Evolutionary conservation across 768 basidiomycete genomes (phyloP).

Genomic region (Lactarius vividus): DNA sequence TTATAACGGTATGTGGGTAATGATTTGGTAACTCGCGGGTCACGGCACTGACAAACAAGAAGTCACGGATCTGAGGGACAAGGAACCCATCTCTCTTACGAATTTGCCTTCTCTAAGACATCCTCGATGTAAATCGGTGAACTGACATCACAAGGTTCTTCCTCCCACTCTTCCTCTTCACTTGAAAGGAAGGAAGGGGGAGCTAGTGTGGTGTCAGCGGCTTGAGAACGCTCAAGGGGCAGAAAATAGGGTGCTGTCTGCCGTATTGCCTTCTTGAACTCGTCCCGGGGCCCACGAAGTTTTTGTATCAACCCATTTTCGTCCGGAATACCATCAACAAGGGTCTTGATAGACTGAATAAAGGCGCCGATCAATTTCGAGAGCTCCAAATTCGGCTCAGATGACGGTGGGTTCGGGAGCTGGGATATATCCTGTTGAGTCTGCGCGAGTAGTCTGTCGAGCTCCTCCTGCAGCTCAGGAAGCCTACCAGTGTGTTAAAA

Average conservation of each 20-base stretch:
- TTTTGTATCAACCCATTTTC: slow-evolving; percentile 51
- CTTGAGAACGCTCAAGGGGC: slow-evolving; percentile 40
- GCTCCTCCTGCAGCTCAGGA: slow-evolving; percentile 59
- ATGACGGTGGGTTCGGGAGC: slow-evolving; percentile 54
- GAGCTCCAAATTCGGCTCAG: slow-evolving; percentile 54
- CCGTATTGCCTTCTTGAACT: slow-evolving; percentile 48
- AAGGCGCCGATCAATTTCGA: slow-evolving; percentile 48
- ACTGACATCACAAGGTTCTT: slow-evolving; percentile 6
- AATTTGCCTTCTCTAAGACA: slow-evolving; percentile 45
- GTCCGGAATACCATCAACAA: slow-evolving; percentile 51
- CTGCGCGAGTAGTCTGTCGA: slow-evolving; percentile 44
- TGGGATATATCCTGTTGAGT: slow-evolving; percentile 36
- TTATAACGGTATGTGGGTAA: slow-evolving; percentile 62
- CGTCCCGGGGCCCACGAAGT: slow-evolving; percentile 46
- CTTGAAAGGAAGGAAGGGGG: slow-evolving; percentile 29
- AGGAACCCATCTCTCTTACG: slow-evolving; percentile 39
- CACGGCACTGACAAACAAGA: slow-evolving; percentile 47
- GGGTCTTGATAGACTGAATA: slow-evolving; percentile 39
- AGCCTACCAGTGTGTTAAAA: slow-evolving; percentile 41
- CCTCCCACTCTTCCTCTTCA: slow-evolving; percentile 27
- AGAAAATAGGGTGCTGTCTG: slow-evolving; percentile 53
- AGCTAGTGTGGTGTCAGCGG: too few species aligned
- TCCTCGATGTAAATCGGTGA: slow-evolving; percentile 50
- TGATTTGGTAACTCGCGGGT: slow-evolving; percentile 70
- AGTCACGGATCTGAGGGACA: not conserved